These are phyloP conservation scores for Fragilaria radians DNA, from an alignment of 108 stramenopile species.

Conservation along the genomic window DNA sequence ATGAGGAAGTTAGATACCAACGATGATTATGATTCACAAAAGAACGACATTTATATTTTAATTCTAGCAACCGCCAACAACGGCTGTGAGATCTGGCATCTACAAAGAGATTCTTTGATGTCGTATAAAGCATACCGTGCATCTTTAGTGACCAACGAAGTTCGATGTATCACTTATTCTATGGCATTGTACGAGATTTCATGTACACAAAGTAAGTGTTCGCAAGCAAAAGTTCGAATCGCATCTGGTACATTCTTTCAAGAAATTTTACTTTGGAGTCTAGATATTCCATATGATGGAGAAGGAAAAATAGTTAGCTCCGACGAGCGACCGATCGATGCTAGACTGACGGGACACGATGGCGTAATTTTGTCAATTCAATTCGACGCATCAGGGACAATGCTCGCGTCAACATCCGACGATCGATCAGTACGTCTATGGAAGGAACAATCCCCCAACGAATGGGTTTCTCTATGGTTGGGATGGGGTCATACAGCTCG, in stretches of 20 bases:
- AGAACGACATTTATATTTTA: slow-evolving; percentile 7
- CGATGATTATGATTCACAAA: slow-evolving; percentile 1
- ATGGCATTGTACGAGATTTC: slow-evolving; percentile 24
- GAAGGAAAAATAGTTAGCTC: background rate
- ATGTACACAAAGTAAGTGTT: slow-evolving; percentile 7
- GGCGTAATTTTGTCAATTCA: slow-evolving; percentile 52
- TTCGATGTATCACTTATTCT: slow-evolving; percentile 47
- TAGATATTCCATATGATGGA: slow-evolving; percentile 3
- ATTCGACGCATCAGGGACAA: slow-evolving; percentile 15
- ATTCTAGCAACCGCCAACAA: slow-evolving; percentile 49
- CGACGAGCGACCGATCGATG: background rate
- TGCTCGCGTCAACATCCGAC: slow-evolving; percentile 60
- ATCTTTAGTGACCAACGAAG: slow-evolving; percentile 13
- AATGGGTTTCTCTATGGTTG: slow-evolving; percentile 38
- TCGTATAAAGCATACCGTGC: slow-evolving; percentile 7
- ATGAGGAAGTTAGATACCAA: slow-evolving; percentile 22
- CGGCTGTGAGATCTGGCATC: slow-evolving; percentile 43
- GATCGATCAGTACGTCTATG: slow-evolving; percentile 77
- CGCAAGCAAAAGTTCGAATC: slow-evolving; percentile 4
- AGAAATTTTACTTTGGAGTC: slow-evolving; percentile 39
- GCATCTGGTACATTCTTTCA: slow-evolving; percentile 58
- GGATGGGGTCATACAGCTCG: slow-evolving; percentile 75
- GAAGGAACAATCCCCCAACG: slow-evolving; percentile 13
- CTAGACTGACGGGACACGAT: slow-evolving; percentile 46
- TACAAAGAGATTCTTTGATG: slow-evolving; percentile 7